Base-by-base conservation (phyloP, 1,139 yeast genomes). In the Sugiyamaella castrensis region DNA sequence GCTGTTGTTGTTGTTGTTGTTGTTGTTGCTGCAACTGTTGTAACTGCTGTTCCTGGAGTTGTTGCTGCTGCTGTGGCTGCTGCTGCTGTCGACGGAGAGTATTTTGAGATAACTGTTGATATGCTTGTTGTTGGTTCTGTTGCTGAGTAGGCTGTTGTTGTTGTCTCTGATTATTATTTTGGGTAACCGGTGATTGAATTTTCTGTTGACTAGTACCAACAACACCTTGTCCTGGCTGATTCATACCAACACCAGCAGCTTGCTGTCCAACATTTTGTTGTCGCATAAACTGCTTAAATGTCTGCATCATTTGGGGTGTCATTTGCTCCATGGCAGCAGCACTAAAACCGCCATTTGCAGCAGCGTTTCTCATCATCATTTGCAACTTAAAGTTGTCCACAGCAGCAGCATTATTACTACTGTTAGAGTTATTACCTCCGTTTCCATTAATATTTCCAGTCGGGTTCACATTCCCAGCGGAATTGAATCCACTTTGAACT, bases 101-200 rank as follows among this genome's bases (percentile, higher is more conserved):
- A 12, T 40, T 26, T 13, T 46, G 40, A 13, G 34, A 2, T 8
- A 38, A 41, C 29, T 40, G 26, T 26, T 39, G 44, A 7, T 40
- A 13, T 8, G 38, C 34, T 9, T 37, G 46, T 13, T 31, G 38
- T n/a, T 43, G 36, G 12, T 12, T 40, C 32, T 31, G 40, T 11
- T 39, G 40, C 12, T 11, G 33, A 12, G 33, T 35, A 38, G 43
- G 51, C 38, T 53, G 60, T 13, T 55, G 61, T 47, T 55, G 62
- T 30, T 37, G 46, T 33, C 32, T 52, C 35, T 44, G 50, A 8
- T 37, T 43, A 15, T 32, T 51, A 49, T 37, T 52, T 28, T 49
- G 60, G 28, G 45, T 47, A 29, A 44, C 47, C 37, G 43, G 53
- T 1, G 34, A 30, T 24, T 32, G 37, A 7, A 7, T 30, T 12